Conservation (phyloP, 2,329 filamentous ascomycete genomes). For the Trichoderma aggressivum region DNA sequence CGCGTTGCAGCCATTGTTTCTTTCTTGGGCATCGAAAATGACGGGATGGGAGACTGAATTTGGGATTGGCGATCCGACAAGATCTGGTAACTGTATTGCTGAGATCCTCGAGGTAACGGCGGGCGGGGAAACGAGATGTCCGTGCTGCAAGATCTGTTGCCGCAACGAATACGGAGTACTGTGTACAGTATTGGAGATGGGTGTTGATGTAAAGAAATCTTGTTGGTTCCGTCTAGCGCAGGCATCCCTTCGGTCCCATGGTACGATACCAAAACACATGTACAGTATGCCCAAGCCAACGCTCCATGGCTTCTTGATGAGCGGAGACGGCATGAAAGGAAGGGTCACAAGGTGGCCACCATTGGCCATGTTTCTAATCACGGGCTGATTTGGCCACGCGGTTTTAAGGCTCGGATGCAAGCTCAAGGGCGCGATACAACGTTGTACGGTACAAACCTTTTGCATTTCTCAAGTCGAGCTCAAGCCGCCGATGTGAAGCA, state of each 20-base stretch:
- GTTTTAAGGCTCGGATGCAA: constrained; percentile 13
- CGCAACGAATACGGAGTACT: constrained; percentile 2
- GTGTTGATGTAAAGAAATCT: neutral
- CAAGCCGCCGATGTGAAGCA: neutral
- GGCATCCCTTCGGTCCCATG: constrained; percentile 1
- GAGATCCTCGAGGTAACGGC: constrained; percentile 12
- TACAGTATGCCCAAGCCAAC: neutral
- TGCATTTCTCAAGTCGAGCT: neutral
- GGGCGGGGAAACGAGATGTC: constrained; percentile 11
- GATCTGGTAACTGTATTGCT: neutral
- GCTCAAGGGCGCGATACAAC: constrained; percentile 16
- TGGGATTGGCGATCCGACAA: neutral
- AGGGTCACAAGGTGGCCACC: constrained; percentile 3
- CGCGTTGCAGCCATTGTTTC: neutral
- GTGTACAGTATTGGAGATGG: neutral
- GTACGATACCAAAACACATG: neutral
- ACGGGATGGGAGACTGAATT: neutral
- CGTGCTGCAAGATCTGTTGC: constrained; percentile 11
- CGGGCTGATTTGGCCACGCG: constrained; percentile 5
- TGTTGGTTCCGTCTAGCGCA: constrained; percentile 1
- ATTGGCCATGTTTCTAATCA: neutral
- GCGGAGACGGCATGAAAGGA: neutral
- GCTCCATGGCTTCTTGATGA: neutral
- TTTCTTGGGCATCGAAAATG: neutral
- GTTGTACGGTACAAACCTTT: neutral